Evolutionary conservation across 106 monocot species (phyloP).

Genomic region (Cymbidium sinense): DNA sequence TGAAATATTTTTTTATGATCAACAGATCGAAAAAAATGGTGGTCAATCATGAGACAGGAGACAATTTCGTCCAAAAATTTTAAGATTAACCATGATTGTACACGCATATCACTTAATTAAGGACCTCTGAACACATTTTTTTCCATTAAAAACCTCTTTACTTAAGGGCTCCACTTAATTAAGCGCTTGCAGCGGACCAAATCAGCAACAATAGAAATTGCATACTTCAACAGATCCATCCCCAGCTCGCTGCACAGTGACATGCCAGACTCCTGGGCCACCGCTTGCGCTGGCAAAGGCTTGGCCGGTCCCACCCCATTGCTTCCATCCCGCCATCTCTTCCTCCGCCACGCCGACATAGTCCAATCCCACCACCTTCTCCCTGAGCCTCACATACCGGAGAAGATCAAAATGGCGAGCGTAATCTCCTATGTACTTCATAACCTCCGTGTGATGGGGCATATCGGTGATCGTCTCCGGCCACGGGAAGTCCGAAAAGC

Average conservation of each 20-base stretch:
- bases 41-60: too few relatives aligned
- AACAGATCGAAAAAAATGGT: too few relatives aligned
- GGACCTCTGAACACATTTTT: too few relatives aligned
- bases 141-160: too few relatives aligned
- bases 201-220: background rate
- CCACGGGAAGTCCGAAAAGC: slow-evolving; percentile 56
- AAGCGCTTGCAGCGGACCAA: background rate
- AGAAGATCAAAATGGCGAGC: slow-evolving; percentile 26
- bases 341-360: slow-evolving; percentile 27
- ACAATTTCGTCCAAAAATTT: too few relatives aligned
- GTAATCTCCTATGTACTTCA: slow-evolving; percentile 31
- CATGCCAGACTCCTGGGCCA: slow-evolving; percentile 27
- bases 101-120: too few relatives aligned
- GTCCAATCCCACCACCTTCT: slow-evolving; percentile 27
- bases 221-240: background rate
- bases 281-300: slow-evolving; percentile 14
- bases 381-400: slow-evolving; percentile 14
- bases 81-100: too few relatives aligned
- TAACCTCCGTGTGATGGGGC: slow-evolving; percentile 31
- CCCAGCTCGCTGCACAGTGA: slow-evolving; percentile 13
- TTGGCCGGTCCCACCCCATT: slow-evolving; percentile 34
- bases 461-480: slow-evolving; percentile 5
- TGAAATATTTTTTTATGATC: too few relatives aligned
- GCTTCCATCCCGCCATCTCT: slow-evolving; percentile 32
- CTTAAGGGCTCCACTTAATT: background rate